phyloP scores from a whole-genome alignment of 2,329 filamentous ascomycete species.

The Sporothrix phasma region DNA sequence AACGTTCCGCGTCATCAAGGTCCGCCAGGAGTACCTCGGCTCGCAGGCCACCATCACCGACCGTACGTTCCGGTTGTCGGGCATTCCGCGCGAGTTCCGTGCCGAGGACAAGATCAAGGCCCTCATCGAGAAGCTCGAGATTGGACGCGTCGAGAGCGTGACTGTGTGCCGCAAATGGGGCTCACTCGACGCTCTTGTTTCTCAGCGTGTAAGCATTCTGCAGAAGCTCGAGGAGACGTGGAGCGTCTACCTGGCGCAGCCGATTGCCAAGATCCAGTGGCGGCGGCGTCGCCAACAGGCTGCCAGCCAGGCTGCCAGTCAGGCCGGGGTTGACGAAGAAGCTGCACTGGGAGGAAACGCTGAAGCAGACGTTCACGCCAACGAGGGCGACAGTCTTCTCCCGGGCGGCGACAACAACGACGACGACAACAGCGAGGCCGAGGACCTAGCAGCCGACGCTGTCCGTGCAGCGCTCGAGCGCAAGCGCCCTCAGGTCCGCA shows the following conservation, averaged over 20 bases:
- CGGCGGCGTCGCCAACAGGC: constrained; percentile 28
- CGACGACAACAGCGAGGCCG: constrained; percentile 29
- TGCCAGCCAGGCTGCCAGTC: constrained; percentile 19
- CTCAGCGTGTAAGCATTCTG: constrained; percentile 53
- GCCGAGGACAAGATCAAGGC: constrained; percentile 76
- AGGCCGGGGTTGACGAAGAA: not conserved
- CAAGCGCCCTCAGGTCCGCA: constrained; percentile 54
- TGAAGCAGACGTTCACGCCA: constrained; percentile 16
- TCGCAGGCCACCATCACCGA: constrained; percentile 94
- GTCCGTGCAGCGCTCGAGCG: constrained; percentile 28
- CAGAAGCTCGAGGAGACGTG: constrained; percentile 73
- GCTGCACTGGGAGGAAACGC: not conserved
- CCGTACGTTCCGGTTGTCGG: constrained; percentile 81
- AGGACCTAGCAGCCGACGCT: constrained; percentile 26
- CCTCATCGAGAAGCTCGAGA: constrained; percentile 76
- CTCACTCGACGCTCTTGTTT: constrained; percentile 64
- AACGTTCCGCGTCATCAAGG: constrained; percentile 74
- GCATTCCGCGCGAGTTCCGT: constrained; percentile 69
- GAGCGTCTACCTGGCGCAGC: constrained; percentile 61
- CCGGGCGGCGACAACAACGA: constrained; percentile 28
- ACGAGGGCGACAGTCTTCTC: constrained; percentile 53
- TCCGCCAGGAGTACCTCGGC: constrained; percentile 84
- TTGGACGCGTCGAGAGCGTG: constrained; percentile 83
- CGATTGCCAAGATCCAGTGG: constrained; percentile 24
- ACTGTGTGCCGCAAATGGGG: constrained; percentile 82